Evolutionary conservation across 2,329 filamentous ascomycete species (phyloP), one percentile per base, ranked within the genome.

Genomic region (Aspergillus neotritici): DNA sequence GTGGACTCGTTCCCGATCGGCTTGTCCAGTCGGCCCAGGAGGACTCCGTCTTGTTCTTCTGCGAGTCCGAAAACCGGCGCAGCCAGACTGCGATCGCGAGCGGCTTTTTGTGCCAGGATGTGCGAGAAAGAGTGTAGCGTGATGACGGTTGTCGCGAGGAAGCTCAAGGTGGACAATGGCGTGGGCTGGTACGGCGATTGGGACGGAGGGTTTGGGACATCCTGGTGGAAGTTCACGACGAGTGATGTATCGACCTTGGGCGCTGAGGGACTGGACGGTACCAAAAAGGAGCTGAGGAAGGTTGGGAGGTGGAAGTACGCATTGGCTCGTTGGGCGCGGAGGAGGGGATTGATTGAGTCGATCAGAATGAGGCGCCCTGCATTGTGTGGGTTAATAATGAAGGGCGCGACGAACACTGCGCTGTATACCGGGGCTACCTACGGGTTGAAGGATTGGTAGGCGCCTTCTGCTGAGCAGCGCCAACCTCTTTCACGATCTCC

Each of bases 91-190:
- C 85, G 78, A 64, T 93, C 83, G 8, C 77, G 76, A 3, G 91
- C 89, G n/a, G 76, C 78, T 61, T 88, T 88, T 31, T 78, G 76
- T 25, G 82, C 81, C 4, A 93, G 74, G 34, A 86, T 78, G 54
- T 96, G 88, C 6, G 80, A 71, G 31, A 96, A 76, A 11, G 82
- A 86, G 31, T 84, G 81, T 0, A 86, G 74, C 4, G 79, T 82
- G 46, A 97, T 75, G 41, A 97, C 78, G 3, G 88, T 84, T 3
- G 93, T 98, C n/a, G 90, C 87, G 45, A 96, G 81, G 66, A 94
- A 94, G 35, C 77, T 79, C 15, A 97, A 74, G 1, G 89, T 71
- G 1, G 82, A 82, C 10, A 94, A 73, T 0, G 88, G 81, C 21
- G 80, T 70, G 1, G 89, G 87, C 13, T 78, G 70, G 65, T 66